Base-by-base conservation (phyloP, 2,329 filamentous ascomycete species). In the Ceratocystis destructans region DNA sequence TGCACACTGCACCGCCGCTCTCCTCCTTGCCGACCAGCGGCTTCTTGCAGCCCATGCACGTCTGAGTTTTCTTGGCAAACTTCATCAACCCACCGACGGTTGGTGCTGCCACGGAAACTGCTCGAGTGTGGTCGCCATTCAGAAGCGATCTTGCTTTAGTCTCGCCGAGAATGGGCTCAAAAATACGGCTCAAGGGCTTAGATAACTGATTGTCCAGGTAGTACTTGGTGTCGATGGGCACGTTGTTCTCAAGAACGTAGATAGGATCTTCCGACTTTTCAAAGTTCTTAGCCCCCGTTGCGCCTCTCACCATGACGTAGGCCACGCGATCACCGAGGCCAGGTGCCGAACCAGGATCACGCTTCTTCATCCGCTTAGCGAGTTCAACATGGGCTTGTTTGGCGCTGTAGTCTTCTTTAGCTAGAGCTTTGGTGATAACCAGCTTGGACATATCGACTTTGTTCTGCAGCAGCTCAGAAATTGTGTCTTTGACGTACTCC, bases 31-130 rank as follows among this genome's bases (percentile, higher is more conserved):
- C 85, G 5, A 84, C 86, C 62, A 99, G 81, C 2, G 94, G 94
- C 76, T 96, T 96, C 82, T 97, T 99, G 84, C 94, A 99, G 2
- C 92, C 94, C 88, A 99, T 96, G 75, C 94, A 99, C 0, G 94
- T 97, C 77, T 92, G 87, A 2, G 94, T 99, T 79, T 96, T 96
- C 79, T 96, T 96, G 44, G 94, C 84, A 74, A 97, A 99, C 77
- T 96, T 96, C 94, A 99, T 99, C 69, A 99, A 79, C 0, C 94
- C 94, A 66, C 94, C 94, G 69, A 96, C 84, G 0, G 88, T 89
- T 0, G 95, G 93, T 22, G 90, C 94, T 2, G 93, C 92, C 28
- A 97, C 90, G 0, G 90, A 89, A 70, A 99, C 96, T 61, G 89
- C 85, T n/a, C 94, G 88, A 7, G 94, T 99, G 76, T 99, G 94